Base-by-base conservation (phyloP, 306 rosid genomes). In the Glycine latifolia region DNA sequence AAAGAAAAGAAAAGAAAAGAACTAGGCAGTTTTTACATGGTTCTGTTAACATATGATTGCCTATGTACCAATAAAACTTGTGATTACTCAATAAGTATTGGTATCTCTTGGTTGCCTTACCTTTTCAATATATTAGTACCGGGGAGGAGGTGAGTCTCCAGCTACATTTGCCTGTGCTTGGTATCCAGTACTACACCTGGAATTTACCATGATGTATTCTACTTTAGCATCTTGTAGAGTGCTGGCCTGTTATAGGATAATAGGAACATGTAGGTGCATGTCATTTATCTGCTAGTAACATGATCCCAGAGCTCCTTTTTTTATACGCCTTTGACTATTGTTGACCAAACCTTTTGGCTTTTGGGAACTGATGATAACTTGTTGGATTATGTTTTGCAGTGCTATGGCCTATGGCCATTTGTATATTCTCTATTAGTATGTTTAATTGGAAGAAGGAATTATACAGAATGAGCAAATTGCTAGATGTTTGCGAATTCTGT, bases 401-500 rank as follows among this genome's bases (percentile, higher is more conserved):
- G 52, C 3, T 26, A 0, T 56, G 62, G 73, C 49, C 66, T 49
- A 0, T 48, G 67, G 73, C 49, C 66, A 26, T 81, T 76, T 53
- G 5, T 35, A n/a, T 53, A 37, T 43, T 79, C 50, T 70, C 33
- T 50, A 2, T 71, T 44, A 12, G 20, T 4, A 43, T 79, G 67
- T 79, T 74, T 26, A 49, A 68, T 80, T 62, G 67, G 74, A 68
- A 41, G 79, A 44, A 39, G 76, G 73, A 73, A n/a, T 66, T 66
- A 0, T 39, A 47, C 26, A 53, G 61, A 72, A 73, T 62, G 46
- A 4, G 52, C 39, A 56, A 13, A 56, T 66, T 84, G 49, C 44
- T 75, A 70, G 65, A 79, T 75, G 72, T 62, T 86, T 53, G 17
- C 55, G 60, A 75, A 79, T 59, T 4, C 52, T 70, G 75, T 68